These are phyloP conservation scores for Suillus americanus DNA, from an alignment of 768 basidiomycete species.

Conservation along the genomic window DNA sequence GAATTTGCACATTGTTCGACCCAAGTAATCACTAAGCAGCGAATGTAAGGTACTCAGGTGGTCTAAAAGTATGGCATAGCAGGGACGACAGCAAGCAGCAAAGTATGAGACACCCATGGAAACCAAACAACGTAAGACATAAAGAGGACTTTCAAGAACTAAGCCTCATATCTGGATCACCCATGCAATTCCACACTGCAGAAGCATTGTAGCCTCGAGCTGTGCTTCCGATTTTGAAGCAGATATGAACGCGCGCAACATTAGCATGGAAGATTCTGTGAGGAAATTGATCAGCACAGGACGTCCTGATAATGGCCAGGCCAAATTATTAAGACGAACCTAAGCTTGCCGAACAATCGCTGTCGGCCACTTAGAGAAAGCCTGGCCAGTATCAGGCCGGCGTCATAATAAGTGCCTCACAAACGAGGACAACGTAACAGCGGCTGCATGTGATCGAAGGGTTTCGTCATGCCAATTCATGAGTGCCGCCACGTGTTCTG, in stretches of 20 bases:
- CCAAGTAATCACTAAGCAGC: neutral
- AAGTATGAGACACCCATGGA: neutral
- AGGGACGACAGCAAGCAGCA: neutral
- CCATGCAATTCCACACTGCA: neutral
- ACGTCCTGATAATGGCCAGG: neutral
- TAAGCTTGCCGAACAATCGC: conserved; percentile 1
- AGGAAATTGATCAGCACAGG: neutral
- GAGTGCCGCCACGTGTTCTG: neutral
- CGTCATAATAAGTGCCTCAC: conserved; percentile 3
- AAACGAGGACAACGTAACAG: conserved; percentile 5
- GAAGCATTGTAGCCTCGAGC: neutral
- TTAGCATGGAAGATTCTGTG: neutral
- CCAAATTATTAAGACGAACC: neutral
- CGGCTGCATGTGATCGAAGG: neutral
- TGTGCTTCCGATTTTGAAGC: neutral
- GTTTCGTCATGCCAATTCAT: neutral
- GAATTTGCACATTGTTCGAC: neutral
- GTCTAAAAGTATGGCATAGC: neutral
- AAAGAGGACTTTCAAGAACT: neutral
- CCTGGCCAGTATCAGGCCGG: neutral
- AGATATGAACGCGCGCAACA: neutral
- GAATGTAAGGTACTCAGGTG: too few species aligned
- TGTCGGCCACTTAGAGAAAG: conserved; percentile 2
- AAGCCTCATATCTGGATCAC: neutral
- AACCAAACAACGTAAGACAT: neutral